Evolutionary conservation across 305 asterid species (phyloP).

Genomic region (Euphrasia arctica): DNA sequence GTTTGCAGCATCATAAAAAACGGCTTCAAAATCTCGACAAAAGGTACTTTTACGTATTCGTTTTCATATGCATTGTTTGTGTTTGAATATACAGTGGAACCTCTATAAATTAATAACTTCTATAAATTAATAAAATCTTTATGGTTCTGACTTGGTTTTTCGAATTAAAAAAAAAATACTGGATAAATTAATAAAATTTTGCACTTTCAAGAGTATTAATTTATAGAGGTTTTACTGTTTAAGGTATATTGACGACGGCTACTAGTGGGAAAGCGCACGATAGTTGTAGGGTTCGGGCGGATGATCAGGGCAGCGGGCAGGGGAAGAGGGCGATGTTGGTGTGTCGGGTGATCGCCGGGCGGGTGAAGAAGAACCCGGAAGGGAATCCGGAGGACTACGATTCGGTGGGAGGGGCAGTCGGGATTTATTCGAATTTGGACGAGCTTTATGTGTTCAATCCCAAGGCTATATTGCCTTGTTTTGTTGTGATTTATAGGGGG

Average conservation of each 20-base stretch:
- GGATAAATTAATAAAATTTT: too few relatives aligned
- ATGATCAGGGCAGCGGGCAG: slow-evolving; percentile 11
- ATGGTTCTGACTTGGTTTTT: too few relatives aligned
- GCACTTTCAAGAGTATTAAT: too few relatives aligned
- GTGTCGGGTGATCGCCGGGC: slow-evolving; percentile 90
- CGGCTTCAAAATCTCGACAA: slow-evolving; percentile 54
- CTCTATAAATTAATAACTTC: too few relatives aligned
- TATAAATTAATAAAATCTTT: too few relatives aligned
- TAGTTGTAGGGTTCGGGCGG: slow-evolving; percentile 32
- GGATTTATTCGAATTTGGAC: slow-evolving; percentile 74
- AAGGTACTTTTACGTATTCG: slow-evolving; percentile 24
- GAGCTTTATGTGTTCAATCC: slow-evolving; percentile 79
- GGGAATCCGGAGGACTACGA: slow-evolving; percentile 71
- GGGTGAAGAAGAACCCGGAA: slow-evolving; percentile 65
- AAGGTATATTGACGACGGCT: slow-evolving; percentile 73
- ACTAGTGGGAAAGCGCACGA: slow-evolving; percentile 86
- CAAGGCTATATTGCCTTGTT: slow-evolving; percentile 89
- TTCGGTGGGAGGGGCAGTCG: slow-evolving; percentile 63
- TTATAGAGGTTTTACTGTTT: too few relatives aligned
- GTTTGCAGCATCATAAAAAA: slow-evolving; percentile 61
- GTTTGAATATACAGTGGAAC: too few relatives aligned
- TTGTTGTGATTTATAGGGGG: slow-evolving; percentile 76
- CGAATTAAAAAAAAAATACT: too few relatives aligned
- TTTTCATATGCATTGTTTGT: too few relatives aligned
- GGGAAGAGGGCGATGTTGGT: slow-evolving; percentile 86